phyloP scores from a whole-genome alignment of 495 filamentous ascomycete species.

The Chaetomium tenue region DNA sequence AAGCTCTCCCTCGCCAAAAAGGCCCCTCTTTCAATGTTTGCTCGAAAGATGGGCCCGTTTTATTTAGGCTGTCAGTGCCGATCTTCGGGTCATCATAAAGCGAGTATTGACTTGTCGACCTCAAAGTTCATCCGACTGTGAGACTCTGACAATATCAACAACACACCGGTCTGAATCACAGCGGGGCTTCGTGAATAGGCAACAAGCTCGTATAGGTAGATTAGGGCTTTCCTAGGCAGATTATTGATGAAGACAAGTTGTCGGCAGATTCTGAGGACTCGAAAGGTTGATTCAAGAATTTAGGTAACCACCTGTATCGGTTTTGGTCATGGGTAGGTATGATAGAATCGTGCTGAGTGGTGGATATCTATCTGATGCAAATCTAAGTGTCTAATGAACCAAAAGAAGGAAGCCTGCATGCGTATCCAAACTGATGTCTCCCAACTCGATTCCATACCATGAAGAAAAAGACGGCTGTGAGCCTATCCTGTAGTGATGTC shows the following conservation, averaged over 20 bases:
- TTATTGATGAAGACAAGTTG: not conserved
- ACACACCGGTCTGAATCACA: not conserved
- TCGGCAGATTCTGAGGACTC: not conserved
- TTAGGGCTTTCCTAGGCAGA: not conserved
- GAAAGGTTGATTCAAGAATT: not conserved
- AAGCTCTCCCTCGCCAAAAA: too few relatives aligned
- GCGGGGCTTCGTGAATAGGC: slow-evolving; percentile 5
- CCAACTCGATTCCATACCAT: not conserved
- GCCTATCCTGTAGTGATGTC: not conserved
- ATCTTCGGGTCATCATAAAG: slow-evolving; percentile 5
- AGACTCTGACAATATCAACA: not conserved
- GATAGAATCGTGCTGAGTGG: not conserved
- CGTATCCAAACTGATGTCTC: too few relatives aligned
- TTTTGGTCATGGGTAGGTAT: not conserved
- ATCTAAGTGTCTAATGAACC: not conserved
- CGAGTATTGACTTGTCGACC: not conserved
- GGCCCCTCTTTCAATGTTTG: not conserved
- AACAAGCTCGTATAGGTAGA: not conserved
- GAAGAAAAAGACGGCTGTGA: not conserved
- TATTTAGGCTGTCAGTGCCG: not conserved
- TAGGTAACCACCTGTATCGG: too few relatives aligned
- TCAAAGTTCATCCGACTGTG: not conserved
- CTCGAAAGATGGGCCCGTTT: not conserved
- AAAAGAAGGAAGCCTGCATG: not conserved
- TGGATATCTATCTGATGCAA: not conserved